Conservation (phyloP, 129 eudicot species). For the Tagetes erecta region DNA sequence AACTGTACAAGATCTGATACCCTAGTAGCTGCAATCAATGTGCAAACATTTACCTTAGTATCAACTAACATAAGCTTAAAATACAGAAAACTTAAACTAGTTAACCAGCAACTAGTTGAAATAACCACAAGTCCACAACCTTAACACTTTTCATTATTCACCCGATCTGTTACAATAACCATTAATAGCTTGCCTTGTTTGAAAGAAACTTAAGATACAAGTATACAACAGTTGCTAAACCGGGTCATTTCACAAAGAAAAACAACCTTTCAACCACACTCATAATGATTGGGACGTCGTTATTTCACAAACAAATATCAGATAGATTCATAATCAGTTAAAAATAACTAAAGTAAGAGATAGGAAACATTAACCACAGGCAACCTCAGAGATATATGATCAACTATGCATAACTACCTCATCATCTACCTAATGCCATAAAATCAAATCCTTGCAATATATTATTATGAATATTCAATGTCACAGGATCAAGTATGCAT, state of each 20-base stretch:
- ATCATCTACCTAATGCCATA: background rate
- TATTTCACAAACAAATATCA: background rate
- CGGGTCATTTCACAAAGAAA: background rate
- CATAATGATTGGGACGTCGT: background rate
- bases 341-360: background rate
- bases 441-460: no score
- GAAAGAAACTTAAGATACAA: background rate
- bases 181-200: background rate
- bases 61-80: slow-evolving; percentile 9
- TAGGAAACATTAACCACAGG: background rate
- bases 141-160: background rate
- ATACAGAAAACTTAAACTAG: background rate
- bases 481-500: no score
- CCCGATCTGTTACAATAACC: background rate
- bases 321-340: background rate
- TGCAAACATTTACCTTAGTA: background rate
- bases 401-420: background rate
- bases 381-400: background rate
- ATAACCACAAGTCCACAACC: background rate
- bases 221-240: background rate
- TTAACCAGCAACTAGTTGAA: background rate
- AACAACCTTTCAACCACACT: background rate
- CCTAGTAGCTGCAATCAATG: background rate
- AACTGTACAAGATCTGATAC: background rate
- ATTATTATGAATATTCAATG: no score